Conservation (phyloP, 1,139 yeast species). For the Groenewaldozyma auringiensis region DNA sequence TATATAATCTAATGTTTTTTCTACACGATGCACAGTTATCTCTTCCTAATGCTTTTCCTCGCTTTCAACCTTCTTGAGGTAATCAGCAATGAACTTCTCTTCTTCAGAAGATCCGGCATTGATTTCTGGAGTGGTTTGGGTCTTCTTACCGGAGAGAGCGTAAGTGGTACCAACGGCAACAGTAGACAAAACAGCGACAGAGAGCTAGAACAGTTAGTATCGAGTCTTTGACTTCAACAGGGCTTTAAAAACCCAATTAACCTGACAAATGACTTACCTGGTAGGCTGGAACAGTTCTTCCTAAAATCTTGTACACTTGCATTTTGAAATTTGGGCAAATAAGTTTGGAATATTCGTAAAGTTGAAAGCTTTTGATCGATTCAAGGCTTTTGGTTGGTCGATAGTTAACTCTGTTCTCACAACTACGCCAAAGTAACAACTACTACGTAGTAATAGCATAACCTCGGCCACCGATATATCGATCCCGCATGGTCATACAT, state of each 20-base stretch:
- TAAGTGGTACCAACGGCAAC: constrained; percentile 26
- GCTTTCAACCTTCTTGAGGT: constrained; percentile 36
- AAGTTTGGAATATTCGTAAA: not conserved
- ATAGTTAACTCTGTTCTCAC: not conserved
- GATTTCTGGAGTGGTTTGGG: constrained; percentile 57
- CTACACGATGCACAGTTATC: not conserved
- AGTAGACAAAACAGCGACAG: constrained; percentile 31
- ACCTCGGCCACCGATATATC: no score
- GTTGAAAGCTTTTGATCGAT: constrained; percentile 1
- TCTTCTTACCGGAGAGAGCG: constrained; percentile 33
- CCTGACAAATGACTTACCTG: constrained; percentile 38
- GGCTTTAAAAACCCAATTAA: no score
- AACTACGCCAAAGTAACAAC: not conserved
- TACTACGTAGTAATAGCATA: not conserved
- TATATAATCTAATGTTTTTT: not conserved
- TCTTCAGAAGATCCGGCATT: constrained; percentile 80
- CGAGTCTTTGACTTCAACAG: no score
- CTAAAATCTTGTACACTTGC: constrained; percentile 77
- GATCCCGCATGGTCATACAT: no score
- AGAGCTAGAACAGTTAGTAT: no score
- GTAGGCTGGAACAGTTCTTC: constrained; percentile 69
- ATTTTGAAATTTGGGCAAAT: constrained; percentile 31
- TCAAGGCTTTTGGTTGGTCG: not conserved
- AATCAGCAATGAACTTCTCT: constrained; percentile 62
- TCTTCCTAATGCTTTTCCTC: constrained; percentile 19